Evolutionary conservation across 2,329 filamentous ascomycete genomes (phyloP).

Genomic region (Rhynchosporium graminicola): DNA sequence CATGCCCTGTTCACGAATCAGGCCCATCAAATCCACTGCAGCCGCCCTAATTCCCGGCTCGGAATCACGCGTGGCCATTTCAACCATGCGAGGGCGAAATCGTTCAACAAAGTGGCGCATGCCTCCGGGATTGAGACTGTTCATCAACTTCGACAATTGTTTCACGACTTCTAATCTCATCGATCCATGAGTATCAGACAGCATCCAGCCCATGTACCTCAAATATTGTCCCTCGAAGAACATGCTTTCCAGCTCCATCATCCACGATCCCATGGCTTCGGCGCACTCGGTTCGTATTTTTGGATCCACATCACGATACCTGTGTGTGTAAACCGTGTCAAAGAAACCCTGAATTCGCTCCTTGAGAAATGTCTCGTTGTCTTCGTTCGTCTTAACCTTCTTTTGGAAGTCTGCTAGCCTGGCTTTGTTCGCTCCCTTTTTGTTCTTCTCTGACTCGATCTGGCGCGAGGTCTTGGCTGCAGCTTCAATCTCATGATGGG

Average conservation of each 20-base stretch:
- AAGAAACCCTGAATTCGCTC: slow-evolving; percentile 81
- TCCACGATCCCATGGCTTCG: slow-evolving; percentile 85
- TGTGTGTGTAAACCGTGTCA: slow-evolving; percentile 89
- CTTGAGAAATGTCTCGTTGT: slow-evolving; percentile 58
- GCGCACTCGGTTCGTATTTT: slow-evolving; percentile 88
- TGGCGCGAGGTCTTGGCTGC: slow-evolving; percentile 78
- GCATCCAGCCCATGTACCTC: slow-evolving; percentile 91
- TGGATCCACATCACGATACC: slow-evolving; percentile 91
- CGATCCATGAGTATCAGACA: slow-evolving; percentile 75
- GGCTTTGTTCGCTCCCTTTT: slow-evolving; percentile 74
- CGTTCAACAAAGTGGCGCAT: slow-evolving; percentile 91
- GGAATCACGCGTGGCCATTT: slow-evolving; percentile 86
- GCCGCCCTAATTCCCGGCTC: slow-evolving; percentile 79
- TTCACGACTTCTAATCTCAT: slow-evolving; percentile 85
- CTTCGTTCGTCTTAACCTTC: slow-evolving; percentile 55
- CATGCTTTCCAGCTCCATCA: slow-evolving; percentile 76
- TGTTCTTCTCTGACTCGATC: slow-evolving; percentile 74
- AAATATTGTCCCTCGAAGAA: slow-evolving; percentile 92
- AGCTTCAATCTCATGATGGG: slow-evolving; percentile 67
- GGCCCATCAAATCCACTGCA: slow-evolving; percentile 79
- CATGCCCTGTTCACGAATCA: slow-evolving; percentile 79
- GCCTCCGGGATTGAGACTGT: slow-evolving; percentile 71
- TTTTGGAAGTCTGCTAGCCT: slow-evolving; percentile 73
- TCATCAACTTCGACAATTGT: slow-evolving; percentile 79
- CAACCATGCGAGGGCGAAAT: slow-evolving; percentile 82